Conservation (phyloP, 371 early-diverging fungal species). For the Dinochytrium kinnereticum region DNA sequence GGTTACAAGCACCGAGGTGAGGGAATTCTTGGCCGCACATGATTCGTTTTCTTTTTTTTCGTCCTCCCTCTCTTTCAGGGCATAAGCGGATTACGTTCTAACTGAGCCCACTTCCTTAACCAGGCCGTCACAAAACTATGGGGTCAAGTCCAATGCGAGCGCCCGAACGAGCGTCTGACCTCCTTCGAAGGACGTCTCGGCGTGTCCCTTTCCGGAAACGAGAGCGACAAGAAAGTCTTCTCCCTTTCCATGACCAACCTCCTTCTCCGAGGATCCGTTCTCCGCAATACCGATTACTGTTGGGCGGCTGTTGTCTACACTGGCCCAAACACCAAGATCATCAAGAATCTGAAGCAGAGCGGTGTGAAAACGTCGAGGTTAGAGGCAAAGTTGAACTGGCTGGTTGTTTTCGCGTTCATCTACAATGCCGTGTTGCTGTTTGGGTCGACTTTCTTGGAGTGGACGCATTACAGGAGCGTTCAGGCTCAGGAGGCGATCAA, state of each 20-base stretch:
- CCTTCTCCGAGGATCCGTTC: constrained; percentile 59
- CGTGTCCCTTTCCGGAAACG: constrained; percentile 13
- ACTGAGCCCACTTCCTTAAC: not conserved
- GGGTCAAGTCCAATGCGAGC: constrained; percentile 54
- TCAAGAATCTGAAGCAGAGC: constrained; percentile 49
- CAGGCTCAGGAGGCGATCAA: constrained; percentile 22
- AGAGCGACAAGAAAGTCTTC: not conserved
- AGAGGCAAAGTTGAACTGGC: constrained; percentile 59
- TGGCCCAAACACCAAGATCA: constrained; percentile 62
- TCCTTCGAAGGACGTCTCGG: constrained; percentile 53
- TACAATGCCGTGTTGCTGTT: constrained; percentile 47
- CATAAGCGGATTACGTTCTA: too few relatives aligned
- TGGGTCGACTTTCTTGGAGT: constrained; percentile 35
- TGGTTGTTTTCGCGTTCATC: constrained; percentile 55
- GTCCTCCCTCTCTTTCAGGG: too few relatives aligned
- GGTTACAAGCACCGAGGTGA: constrained; percentile 27
- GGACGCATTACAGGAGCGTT: constrained; percentile 27
- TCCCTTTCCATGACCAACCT: constrained; percentile 55
- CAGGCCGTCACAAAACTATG: constrained; percentile 28
- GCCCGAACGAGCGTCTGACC: constrained; percentile 55
- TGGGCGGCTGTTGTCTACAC: constrained; percentile 56
- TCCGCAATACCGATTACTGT: constrained; percentile 58
- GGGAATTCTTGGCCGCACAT: not conserved
- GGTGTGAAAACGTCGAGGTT: constrained; percentile 58
- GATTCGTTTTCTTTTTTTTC: too few relatives aligned